phyloP scores from a whole-genome alignment of 1,284 basidiomycete genomes.

The Termitomyces sp. region DNA sequence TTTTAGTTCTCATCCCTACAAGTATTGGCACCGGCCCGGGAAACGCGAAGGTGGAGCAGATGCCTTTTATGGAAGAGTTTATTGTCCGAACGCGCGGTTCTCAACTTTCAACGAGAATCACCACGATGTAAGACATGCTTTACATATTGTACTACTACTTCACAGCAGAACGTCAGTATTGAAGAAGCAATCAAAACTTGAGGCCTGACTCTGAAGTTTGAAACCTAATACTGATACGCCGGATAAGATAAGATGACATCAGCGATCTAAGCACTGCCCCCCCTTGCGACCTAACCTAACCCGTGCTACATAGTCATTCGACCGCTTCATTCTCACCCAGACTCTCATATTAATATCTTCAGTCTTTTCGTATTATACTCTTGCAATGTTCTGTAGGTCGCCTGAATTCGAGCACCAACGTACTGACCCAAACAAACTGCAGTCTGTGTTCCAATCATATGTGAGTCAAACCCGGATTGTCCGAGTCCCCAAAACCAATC shows the following conservation, averaged over 20 bases:
- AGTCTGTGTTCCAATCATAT: slow-evolving; percentile 34
- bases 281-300: background rate
- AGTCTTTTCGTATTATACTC: background rate
- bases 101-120: too few relatives aligned
- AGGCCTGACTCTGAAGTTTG: too few relatives aligned
- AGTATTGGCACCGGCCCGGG: background rate
- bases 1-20: background rate
- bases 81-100: too few relatives aligned
- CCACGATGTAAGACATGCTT: too few relatives aligned
- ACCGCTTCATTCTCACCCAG: background rate
- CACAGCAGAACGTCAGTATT: too few relatives aligned
- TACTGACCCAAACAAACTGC: background rate
- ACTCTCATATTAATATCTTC: background rate
- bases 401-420: background rate
- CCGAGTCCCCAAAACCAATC: background rate
- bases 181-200: too few relatives aligned
- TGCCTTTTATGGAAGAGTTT: too few relatives aligned
- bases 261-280: background rate
- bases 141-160: too few relatives aligned
- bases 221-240: background rate
- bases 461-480: slow-evolving; percentile 19
- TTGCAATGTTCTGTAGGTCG: slow-evolving; percentile 25
- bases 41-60: too few relatives aligned
- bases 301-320: background rate
- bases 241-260: slow-evolving; percentile 2